Evolutionary conservation across 2,329 filamentous ascomycete genomes (phyloP).

Genomic region (Trichoderma harzianum): DNA sequence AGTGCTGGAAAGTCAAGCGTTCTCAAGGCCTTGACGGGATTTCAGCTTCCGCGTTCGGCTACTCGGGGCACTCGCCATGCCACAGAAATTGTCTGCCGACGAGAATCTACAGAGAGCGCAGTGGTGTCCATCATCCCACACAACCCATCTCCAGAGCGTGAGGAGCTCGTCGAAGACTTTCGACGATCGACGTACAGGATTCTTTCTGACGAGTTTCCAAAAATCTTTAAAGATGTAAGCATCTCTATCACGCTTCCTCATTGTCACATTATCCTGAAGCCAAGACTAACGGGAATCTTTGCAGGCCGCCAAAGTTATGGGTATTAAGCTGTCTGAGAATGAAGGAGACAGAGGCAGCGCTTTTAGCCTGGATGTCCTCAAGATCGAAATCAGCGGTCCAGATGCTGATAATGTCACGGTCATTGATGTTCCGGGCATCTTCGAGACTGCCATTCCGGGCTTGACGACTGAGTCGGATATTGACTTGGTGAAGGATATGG

Average conservation of each 20-base stretch:
- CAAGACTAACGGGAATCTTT: not conserved
- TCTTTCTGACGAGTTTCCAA: constrained; percentile 27
- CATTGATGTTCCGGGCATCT: constrained; percentile 55
- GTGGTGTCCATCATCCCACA: constrained; percentile 39
- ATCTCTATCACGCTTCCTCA: not conserved
- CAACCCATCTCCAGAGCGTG: constrained; percentile 18
- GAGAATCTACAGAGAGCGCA: constrained; percentile 34
- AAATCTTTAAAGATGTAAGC: constrained; percentile 41
- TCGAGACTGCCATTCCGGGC: constrained; percentile 35
- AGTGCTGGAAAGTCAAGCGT: constrained; percentile 85
- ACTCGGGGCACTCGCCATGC: constrained; percentile 49
- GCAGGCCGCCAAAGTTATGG: constrained; percentile 44
- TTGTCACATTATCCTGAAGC: not conserved
- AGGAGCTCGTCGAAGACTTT: constrained; percentile 14
- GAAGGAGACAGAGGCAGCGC: constrained; percentile 20
- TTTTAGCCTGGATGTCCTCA: constrained; percentile 46
- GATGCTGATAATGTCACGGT: constrained; percentile 45
- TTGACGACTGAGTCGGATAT: constrained; percentile 46
- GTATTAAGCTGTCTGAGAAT: constrained; percentile 32
- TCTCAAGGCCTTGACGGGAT: constrained; percentile 60
- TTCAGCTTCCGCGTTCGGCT: constrained; percentile 43
- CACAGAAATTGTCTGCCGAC: constrained; percentile 31
- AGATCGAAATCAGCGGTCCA: constrained; percentile 43
- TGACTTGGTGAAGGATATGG: constrained; percentile 44
- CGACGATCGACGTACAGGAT: constrained; percentile 29